A percentile compares a stretch with the other conserved stretches of the same genome.
Conservation (phyloP, 2,329 filamentous ascomycete genomes). For the Trichoderma afroharzianum region DNA sequence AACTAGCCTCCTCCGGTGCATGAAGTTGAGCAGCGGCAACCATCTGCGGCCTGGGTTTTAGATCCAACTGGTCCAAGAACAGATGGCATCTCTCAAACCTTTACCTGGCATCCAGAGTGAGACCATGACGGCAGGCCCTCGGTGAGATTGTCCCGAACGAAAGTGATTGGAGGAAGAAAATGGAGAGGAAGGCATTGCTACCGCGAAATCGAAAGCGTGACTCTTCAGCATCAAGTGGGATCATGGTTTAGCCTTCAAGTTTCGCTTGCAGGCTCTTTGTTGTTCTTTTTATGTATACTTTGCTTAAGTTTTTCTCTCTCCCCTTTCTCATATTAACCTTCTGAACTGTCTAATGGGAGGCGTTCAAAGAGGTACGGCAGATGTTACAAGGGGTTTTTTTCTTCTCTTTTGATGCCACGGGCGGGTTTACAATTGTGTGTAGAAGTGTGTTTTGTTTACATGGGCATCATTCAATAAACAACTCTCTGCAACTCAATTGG, state of each 20-base stretch:
- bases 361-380: constrained; percentile 9
- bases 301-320: not conserved
- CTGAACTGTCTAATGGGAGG: not conserved
- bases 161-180: not conserved
- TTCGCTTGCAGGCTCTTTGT: not conserved
- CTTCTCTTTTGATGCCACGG: not conserved
- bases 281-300: not conserved
- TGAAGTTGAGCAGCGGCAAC: not conserved
- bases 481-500: not conserved
- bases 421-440: not conserved
- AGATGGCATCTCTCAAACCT: not conserved
- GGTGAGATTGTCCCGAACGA: not conserved
- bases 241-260: not conserved
- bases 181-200: not conserved
- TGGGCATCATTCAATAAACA: not conserved
- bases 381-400: not conserved
- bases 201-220: not conserved
- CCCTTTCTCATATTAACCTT: not conserved
- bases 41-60: not conserved
- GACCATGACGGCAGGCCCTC: not conserved
- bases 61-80: not conserved
- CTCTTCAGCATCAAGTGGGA: not conserved
- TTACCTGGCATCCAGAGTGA: not conserved
- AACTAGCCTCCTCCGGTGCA: not conserved
- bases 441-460: constrained; percentile 4